Evolutionary conservation across 306 rosid genomes (phyloP), one percentile per base, ranked within the genome.

Genomic region (Vachellia pachyceras): DNA sequence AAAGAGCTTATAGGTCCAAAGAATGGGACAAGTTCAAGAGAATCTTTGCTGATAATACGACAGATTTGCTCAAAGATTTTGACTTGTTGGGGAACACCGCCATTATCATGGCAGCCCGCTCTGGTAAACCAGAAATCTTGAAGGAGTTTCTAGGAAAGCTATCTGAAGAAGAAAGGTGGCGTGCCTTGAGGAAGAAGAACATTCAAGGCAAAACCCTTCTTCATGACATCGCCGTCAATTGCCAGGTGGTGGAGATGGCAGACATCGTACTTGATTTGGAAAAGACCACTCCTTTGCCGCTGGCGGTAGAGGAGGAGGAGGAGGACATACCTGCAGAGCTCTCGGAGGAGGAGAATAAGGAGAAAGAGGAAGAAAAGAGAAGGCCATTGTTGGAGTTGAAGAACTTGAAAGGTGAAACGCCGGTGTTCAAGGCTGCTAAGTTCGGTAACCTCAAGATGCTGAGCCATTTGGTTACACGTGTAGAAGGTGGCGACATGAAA

Each of bases 401-500:
- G 6, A 69, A 69, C 73, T 3, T 1, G 5, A 52, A 33, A 36
- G 78, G 77, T 10, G 85, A 82, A 82, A 76, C 77, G 8, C 81
- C 85, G 5, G 36, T 76, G 36, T 82, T 76, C 37, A 47, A 49
- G 13, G 81, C 77, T 3, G 81, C 81, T 0, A 82, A 37, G 76
- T 15, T 15, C 17, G 81, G 81, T 0, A 82, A 76, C 7, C 25
- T 69, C 1, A n/a, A 40, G 73, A 69, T 69, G 73, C 4, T 69
- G 1, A 42, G 1, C 5, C 73, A 42, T 40, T 10, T 69, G 73
- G 35, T 5, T 0, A 69, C 5, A 22, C 5, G 6, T 69, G 1
- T 9, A 45, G 46, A 0, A 25, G 37, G 10, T n/a, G n/a, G n/a
- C n/a, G 37, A n/a, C 10, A 41, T 5, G 50, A 2, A 10, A 42